A percentile compares a stretch with the other conserved stretches of the same genome.
Evolutionary conservation across 2,329 filamentous ascomycete species (phyloP).

Genomic region (Fusarium metavorans): DNA sequence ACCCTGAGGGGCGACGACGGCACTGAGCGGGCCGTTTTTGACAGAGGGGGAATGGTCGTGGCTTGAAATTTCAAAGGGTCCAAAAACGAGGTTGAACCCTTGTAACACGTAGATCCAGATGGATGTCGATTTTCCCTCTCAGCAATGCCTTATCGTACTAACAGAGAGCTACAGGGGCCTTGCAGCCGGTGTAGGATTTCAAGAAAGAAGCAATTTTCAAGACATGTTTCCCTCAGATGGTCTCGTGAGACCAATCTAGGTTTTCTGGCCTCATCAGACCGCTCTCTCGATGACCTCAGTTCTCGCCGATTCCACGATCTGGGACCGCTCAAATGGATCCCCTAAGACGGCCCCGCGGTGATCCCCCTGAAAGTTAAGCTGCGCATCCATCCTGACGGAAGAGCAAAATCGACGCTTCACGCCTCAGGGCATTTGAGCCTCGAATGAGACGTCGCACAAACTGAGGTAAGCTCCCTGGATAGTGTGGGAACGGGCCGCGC

Average conservation of each 20-base stretch:
- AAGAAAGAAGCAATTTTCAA: not conserved
- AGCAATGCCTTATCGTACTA: not conserved
- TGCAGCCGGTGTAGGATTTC: not conserved
- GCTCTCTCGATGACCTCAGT: not conserved
- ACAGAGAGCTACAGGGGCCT: not conserved
- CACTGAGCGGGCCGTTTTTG: slow-evolving; percentile 13
- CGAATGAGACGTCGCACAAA: slow-evolving; percentile 20
- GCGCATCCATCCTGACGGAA: slow-evolving; percentile 16
- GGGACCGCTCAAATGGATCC: not conserved
- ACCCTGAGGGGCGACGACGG: slow-evolving; percentile 3
- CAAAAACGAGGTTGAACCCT: slow-evolving; percentile 5
- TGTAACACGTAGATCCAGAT: not conserved
- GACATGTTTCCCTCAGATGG: slow-evolving; percentile 4
- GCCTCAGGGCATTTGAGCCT: not conserved
- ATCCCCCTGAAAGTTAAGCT: slow-evolving; percentile 29
- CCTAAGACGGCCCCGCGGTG: slow-evolving; percentile 11
- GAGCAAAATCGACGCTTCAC: slow-evolving; percentile 10
- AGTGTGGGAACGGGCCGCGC: slow-evolving; percentile 19
- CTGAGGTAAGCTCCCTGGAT: slow-evolving; percentile 13
- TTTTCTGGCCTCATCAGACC: not conserved
- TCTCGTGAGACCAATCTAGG: not conserved
- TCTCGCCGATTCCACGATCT: not conserved
- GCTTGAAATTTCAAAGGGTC: not conserved
- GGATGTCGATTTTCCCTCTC: not conserved
- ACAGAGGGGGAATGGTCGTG: slow-evolving; percentile 9